Base-by-base conservation (phyloP, 192 early-diverging fungal species). In the Coemansia sp. region DNA sequence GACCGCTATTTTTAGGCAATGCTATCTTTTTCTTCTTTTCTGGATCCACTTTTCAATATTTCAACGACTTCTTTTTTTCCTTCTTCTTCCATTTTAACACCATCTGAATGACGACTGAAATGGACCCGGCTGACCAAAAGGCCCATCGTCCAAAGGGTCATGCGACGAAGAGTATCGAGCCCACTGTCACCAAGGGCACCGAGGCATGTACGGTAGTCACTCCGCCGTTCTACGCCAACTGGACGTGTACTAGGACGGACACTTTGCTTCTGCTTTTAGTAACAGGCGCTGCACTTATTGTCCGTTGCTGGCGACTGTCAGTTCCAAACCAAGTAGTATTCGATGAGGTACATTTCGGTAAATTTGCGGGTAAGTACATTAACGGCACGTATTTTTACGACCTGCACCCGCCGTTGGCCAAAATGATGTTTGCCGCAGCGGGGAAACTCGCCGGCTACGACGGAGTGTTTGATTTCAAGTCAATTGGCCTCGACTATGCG, bases 301-400 rank as follows among this genome's bases (percentile, higher is more conserved):
- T 78, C 16, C 65, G 80, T 27, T 74, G 77, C 71, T 80, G 71
- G 64, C 49, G 70, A 65, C 67, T 86, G 18, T 68, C 75, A 1
- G 54, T 38, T 0, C 85, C 85, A 38, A 55, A 40, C 34, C 38
- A 74, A 36, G 85, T 86, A 34, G 85, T 86, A n/a, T 99, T 99
- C 77, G 97, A 99, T 80, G 97, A 99, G 74, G 97, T 99, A 31
- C 97, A 99, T 71, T 98, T 99, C 86, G 97, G 97, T 66, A 97
- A 97, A 65, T 99, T 97, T 76, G 96, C 96, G 49, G 90, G 89
- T 27, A 88, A 88, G 80, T 99, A 99, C 72, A 80, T 98, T 52
- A 91, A 90, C 59, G 85, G 92, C 20, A 91, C 89, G 3, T 99
- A 93, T 71, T 99, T 92, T 73, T 96, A 96, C 80, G 97, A 99